Evolutionary conservation across 2,329 filamentous ascomycete species (phyloP).

Genomic region (Diaporthe destruens): DNA sequence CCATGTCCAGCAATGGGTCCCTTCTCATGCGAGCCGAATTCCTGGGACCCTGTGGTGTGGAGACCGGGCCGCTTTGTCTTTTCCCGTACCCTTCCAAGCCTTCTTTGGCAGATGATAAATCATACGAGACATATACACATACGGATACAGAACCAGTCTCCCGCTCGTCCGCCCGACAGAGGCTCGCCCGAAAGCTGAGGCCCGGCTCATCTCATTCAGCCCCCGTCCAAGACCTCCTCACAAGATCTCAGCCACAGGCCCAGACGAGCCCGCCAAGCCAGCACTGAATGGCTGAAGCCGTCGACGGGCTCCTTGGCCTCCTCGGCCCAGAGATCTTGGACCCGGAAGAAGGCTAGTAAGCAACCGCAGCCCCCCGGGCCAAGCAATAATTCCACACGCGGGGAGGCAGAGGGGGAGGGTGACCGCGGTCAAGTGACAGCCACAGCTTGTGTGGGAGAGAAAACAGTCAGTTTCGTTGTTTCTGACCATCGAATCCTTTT

Average conservation of each 20-base stretch:
- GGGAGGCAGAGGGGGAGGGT: background rate
- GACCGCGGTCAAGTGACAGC: background rate
- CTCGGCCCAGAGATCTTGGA: slow-evolving; percentile 62
- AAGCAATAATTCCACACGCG: background rate
- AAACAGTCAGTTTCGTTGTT: slow-evolving; percentile 5
- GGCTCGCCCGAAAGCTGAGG: slow-evolving; percentile 13
- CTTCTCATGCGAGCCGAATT: slow-evolving; percentile 22
- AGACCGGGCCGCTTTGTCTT: background rate
- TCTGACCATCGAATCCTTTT: slow-evolving; percentile 21
- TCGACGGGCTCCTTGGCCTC: slow-evolving; percentile 46
- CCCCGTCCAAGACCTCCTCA: slow-evolving; percentile 17
- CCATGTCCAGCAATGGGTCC: slow-evolving; percentile 11
- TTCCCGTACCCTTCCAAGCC: too few species aligned
- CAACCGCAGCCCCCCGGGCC: background rate
- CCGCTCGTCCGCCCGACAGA: background rate
- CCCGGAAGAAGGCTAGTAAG: slow-evolving; percentile 59
- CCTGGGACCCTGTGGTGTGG: slow-evolving; percentile 21
- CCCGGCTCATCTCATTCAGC: slow-evolving; percentile 18
- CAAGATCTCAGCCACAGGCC: slow-evolving; percentile 31
- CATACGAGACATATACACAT: background rate
- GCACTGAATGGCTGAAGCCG: slow-evolving; percentile 35
- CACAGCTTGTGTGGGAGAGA: background rate
- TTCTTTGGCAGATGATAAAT: background rate
- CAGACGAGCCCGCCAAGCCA: slow-evolving; percentile 19
- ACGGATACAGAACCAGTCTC: background rate